Conservation (phyloP, 139 green algal genomes). For the Trebouxia sp. region DNA sequence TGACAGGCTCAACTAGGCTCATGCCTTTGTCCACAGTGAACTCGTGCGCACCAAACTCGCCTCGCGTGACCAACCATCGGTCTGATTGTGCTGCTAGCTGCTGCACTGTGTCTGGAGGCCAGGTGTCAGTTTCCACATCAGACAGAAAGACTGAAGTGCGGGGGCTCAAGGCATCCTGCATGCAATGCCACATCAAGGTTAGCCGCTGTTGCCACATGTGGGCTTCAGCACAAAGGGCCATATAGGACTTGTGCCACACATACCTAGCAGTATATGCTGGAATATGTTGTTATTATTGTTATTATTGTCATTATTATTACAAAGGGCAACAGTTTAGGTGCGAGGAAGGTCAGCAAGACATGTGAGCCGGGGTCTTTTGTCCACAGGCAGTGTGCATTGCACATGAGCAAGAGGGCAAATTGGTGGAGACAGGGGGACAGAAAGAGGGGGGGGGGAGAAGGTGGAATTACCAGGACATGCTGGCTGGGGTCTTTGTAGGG, state of each 20-base stretch:
- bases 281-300: no score
- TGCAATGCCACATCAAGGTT: not conserved
- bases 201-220: no score
- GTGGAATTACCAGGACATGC: slow-evolving; percentile 60
- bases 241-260: no score
- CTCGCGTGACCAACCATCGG: slow-evolving; percentile 66
- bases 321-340: no score
- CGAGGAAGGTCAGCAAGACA: no score
- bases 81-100: slow-evolving; percentile 41
- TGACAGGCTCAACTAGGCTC: slow-evolving; percentile 15
- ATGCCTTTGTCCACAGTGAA: not conserved
- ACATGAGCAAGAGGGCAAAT: no score
- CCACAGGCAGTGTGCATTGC: no score
- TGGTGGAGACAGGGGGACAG: no score
- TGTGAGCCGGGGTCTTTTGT: no score
- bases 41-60: slow-evolving; percentile 61
- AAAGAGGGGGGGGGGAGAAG: not conserved
- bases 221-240: no score
- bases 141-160: slow-evolving; percentile 75
- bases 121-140: slow-evolving; percentile 81
- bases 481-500: slow-evolving; percentile 53
- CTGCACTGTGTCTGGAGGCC: slow-evolving; percentile 46
- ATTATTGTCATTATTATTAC: no score
- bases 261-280: no score
- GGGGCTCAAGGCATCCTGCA: slow-evolving; percentile 54